A percentile compares a stretch with the other conserved stretches of the same genome.
Conservation (phyloP, 805 yeast species). For the Nakazawaea ishiwadae region DNA sequence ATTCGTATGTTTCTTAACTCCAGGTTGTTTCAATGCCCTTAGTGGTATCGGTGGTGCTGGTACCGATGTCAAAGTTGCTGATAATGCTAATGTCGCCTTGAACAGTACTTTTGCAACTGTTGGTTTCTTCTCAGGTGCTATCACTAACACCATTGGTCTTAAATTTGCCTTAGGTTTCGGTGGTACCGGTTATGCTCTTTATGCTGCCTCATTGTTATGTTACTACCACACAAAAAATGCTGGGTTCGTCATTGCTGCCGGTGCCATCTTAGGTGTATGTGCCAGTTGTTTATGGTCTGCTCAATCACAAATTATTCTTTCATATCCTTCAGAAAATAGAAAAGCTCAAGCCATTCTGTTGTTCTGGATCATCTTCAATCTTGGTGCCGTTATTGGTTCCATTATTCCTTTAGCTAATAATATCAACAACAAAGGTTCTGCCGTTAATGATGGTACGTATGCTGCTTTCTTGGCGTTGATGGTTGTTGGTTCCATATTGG, state of each 20-base stretch:
- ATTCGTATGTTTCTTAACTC: slow-evolving; percentile 43
- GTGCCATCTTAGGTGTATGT: slow-evolving; percentile 52
- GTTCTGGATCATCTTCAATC: slow-evolving; percentile 58
- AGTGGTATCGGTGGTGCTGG: slow-evolving; percentile 45
- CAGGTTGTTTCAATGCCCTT: slow-evolving; percentile 48
- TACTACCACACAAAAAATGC: slow-evolving; percentile 40
- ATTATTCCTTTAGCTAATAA: slow-evolving; percentile 54
- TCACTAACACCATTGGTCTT: slow-evolving; percentile 46
- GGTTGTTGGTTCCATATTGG: slow-evolving; percentile 39
- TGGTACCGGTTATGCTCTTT: slow-evolving; percentile 50
- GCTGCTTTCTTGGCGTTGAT: slow-evolving; percentile 51
- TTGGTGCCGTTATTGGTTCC: slow-evolving; percentile 59
- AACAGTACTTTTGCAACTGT: slow-evolving; percentile 52
- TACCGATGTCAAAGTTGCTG: slow-evolving; percentile 32
- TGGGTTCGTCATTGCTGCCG: slow-evolving; percentile 52
- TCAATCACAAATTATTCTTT: slow-evolving; percentile 51
- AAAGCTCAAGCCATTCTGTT: slow-evolving; percentile 51
- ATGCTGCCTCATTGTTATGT: slow-evolving; percentile 46
- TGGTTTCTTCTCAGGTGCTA: slow-evolving; percentile 54
- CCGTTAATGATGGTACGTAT: slow-evolving; percentile 44
- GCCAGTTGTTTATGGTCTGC: slow-evolving; percentile 58
- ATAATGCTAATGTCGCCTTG: slow-evolving; percentile 47
- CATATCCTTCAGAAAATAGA: slow-evolving; percentile 49
- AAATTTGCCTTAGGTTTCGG: slow-evolving; percentile 43
- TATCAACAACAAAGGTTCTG: slow-evolving; percentile 31